Base-by-base conservation (phyloP, 805 yeast species). In the Metschnikowia dekortorum region DNA sequence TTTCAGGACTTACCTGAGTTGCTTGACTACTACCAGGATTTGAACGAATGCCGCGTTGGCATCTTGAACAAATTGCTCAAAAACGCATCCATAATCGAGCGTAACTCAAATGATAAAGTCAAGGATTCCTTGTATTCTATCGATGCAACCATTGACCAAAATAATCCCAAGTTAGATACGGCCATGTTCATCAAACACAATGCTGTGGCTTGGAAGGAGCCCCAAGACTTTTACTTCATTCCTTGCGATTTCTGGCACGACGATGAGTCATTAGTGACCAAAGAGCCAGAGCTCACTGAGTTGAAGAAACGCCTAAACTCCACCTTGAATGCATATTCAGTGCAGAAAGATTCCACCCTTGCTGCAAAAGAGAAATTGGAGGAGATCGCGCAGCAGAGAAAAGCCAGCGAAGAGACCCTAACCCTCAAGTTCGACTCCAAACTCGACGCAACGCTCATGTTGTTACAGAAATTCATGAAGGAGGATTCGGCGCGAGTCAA, bases 161-260 rank as follows among this genome's bases (percentile, higher is more conserved):
- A 94, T 66, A 69, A 78, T 44, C 91, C 95, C 1, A 71, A 70
- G 39, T 70, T 89, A 46, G 97, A 90, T 67, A 81, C 91, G 0
- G 84, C 88, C 33, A 92, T 94, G 97, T 94, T 84, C 67, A 83
- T 90, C 49, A 90, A 90, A 62, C 99, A 94, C 69, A 94, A 94
- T 65, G 54, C 78, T 28, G 68, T 70, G 16, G 69, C 65, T 14
- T 94, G 97, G 97, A 75, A 75, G 41, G 97, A 90, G 59, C 98
- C 97, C 1, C 73, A 72, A 6, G 98, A 92, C 69, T 89, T 87
- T 62, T 76, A 81, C 56, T 94, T 87, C 61, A 79, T 87, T 54
- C 97, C 98, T 1, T 84, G 96, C 28, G 84, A 90, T 31, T 85
- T 94, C 39, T 94, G 99, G 99, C 98, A 92, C 68, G 99, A 94